phyloP scores from a whole-genome alignment of 768 basidiomycete species.

The Tulasnella sp. region DNA sequence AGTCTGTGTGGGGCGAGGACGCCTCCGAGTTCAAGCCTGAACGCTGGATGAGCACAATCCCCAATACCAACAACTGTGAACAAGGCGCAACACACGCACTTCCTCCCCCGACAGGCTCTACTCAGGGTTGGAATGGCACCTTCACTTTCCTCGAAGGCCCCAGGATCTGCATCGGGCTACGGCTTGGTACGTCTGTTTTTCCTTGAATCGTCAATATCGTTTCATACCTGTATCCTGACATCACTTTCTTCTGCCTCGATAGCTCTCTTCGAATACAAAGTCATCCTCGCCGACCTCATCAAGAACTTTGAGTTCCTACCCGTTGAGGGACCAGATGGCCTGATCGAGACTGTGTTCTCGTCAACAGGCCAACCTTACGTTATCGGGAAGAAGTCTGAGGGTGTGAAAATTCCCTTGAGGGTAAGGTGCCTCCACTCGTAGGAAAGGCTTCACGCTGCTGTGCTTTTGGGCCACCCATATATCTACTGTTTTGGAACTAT shows the following conservation, averaged over 20 bases:
- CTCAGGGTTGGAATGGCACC: constrained; percentile 30
- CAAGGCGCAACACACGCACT: not conserved
- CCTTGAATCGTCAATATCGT: not conserved
- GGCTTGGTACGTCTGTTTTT: constrained; percentile 22
- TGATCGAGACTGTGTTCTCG: constrained; percentile 11
- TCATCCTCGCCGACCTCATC: constrained; percentile 31
- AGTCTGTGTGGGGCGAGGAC: constrained; percentile 30
- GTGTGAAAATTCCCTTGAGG: constrained; percentile 15
- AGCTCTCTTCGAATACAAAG: constrained; percentile 34
- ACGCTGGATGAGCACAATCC: constrained; percentile 26
- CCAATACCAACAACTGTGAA: not conserved
- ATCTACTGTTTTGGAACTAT: no score
- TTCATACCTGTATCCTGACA: constrained; percentile 15
- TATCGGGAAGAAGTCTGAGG: constrained; percentile 13
- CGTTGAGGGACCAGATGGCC: constrained; percentile 26
- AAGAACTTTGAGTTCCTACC: constrained; percentile 28
- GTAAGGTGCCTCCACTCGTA: not conserved
- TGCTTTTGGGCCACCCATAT: no score
- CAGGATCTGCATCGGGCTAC: constrained; percentile 33
- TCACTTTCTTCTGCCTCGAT: constrained; percentile 17
- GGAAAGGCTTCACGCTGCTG: no score
- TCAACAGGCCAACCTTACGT: constrained; percentile 17
- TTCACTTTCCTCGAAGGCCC: constrained; percentile 36
- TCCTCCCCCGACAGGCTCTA: constrained; percentile 23
- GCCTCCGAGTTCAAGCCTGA: constrained; percentile 30